phyloP scores from a whole-genome alignment of 805 yeast species.

The Ogataea siamensis region DNA sequence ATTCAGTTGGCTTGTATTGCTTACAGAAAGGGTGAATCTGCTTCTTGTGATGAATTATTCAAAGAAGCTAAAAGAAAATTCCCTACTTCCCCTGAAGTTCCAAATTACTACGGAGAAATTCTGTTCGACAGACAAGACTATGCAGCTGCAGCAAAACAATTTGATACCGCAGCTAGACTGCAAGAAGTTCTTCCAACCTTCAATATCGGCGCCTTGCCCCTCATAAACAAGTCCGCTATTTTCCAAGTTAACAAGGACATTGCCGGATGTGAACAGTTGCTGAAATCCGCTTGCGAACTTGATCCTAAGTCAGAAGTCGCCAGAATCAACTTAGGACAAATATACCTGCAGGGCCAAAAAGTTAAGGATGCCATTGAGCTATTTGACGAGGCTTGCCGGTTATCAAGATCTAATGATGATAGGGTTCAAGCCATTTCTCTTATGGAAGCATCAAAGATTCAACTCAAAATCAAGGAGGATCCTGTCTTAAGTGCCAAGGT shows the following conservation, averaged over 20 bases:
- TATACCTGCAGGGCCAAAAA: slow-evolving; percentile 78
- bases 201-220: slow-evolving; percentile 84
- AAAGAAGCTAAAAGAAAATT: slow-evolving; percentile 67
- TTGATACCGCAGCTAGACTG: slow-evolving; percentile 80
- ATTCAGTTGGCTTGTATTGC: slow-evolving; percentile 92
- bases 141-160: slow-evolving; percentile 73
- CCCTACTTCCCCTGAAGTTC: slow-evolving; percentile 88
- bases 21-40: slow-evolving; percentile 68
- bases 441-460: slow-evolving; percentile 91
- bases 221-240: slow-evolving; percentile 83
- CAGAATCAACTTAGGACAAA: slow-evolving; percentile 86
- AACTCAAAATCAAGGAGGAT: slow-evolving; percentile 70
- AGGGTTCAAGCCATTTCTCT: slow-evolving; percentile 86
- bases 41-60: slow-evolving; percentile 60
- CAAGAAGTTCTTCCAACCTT: slow-evolving; percentile 68
- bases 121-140: slow-evolving; percentile 77
- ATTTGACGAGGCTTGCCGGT: slow-evolving; percentile 78
- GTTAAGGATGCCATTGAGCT: slow-evolving; percentile 76
- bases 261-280: slow-evolving; percentile 59
- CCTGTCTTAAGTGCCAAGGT: slow-evolving; percentile 63
- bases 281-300: slow-evolving; percentile 70
- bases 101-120: slow-evolving; percentile 94
- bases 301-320: slow-evolving; percentile 93
- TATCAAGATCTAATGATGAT: slow-evolving; percentile 84
- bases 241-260: slow-evolving; percentile 55